Evolutionary conservation across 257 asterid species (phyloP), one percentile per base, ranked within the genome.

Genomic region (Pogostemon cablin): DNA sequence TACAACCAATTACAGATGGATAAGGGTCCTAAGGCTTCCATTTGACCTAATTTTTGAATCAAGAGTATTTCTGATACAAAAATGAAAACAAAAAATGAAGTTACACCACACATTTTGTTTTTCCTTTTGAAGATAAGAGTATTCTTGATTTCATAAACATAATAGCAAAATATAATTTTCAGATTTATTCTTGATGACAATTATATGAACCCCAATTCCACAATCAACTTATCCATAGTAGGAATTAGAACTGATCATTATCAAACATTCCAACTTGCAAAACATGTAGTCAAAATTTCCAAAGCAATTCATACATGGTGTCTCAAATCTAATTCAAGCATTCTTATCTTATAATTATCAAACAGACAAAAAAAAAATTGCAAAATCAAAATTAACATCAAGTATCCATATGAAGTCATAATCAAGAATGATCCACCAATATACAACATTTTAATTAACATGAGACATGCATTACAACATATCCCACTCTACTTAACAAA

Each of bases 401-500:
- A 35, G 25, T 38, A 50, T 50, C 56, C 32, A 25, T 3, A 35
- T 38, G 9, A 58, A 37, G 65, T 58, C 15, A 59, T 9, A 38
- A 15, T 46, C 54, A 71, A 60, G 68, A 47, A 47, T 17, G 11
- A 35, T 47, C 62, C 62, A 60, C 42, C 52, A 48, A 60, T 71
- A 60, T 47, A 60, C 75, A 71, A 9, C 68, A 3, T n/a, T 58
- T 58, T 32, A 8, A 64, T 46, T 25, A 25, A 54, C 69, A 49
- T 48, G 5, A 37, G n/a, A 62, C 48, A 48, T n/a, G 3, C 32
- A 67, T 9, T 5, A 10, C 32, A 47, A 7, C n/a, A 20, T 7
- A 25, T 6, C 7, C 10, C 10, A 32, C 25, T 67, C 71, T 80
- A 90, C 83, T 90, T 90, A 3, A 90, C 84, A 60, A 60, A 90